Percentiles rank a stretch among this genome's conserved stretches.
These are phyloP conservation scores for Amanita muscaria DNA, from an alignment of 768 basidiomycete species.

Conservation along the genomic window DNA sequence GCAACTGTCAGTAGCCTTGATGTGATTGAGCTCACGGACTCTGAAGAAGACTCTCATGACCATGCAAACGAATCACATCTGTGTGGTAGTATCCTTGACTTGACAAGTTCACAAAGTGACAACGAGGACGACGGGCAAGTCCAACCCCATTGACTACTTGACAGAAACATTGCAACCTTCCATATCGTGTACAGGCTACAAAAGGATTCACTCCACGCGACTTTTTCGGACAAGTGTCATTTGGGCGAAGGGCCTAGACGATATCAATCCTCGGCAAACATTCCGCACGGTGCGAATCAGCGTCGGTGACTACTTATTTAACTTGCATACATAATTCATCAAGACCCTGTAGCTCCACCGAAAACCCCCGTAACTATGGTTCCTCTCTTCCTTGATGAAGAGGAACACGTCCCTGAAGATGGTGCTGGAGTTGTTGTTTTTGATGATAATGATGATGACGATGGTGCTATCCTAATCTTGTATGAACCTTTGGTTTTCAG, in stretches of 20 bases:
- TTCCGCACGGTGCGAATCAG: background rate
- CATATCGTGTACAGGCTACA: too few species aligned
- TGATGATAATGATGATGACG: constrained; percentile 5
- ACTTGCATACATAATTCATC: background rate
- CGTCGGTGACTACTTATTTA: too few species aligned
- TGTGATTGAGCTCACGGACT: constrained; percentile 1
- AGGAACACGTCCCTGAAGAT: background rate
- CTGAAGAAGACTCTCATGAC: background rate
- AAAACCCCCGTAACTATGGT: background rate
- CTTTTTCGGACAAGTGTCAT: background rate
- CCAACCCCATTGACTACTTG: too few species aligned
- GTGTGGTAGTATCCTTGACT: background rate
- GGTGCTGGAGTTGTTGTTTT: constrained; percentile 13
- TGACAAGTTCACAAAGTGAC: background rate
- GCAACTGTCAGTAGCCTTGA: background rate
- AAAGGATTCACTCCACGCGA: too few species aligned
- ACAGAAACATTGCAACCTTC: too few species aligned
- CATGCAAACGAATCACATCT: background rate
- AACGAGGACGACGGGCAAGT: background rate
- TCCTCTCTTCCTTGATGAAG: constrained; percentile 9
- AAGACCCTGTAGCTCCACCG: background rate
- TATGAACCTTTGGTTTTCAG: constrained; percentile 11
- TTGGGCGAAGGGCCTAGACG: background rate
- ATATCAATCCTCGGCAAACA: background rate
- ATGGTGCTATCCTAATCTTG: constrained; percentile 26